Evolutionary conservation across 2,329 filamentous ascomycete genomes (phyloP), one percentile per base, ranked within the genome.

Genomic region (Colletotrichum ledebouriae): DNA sequence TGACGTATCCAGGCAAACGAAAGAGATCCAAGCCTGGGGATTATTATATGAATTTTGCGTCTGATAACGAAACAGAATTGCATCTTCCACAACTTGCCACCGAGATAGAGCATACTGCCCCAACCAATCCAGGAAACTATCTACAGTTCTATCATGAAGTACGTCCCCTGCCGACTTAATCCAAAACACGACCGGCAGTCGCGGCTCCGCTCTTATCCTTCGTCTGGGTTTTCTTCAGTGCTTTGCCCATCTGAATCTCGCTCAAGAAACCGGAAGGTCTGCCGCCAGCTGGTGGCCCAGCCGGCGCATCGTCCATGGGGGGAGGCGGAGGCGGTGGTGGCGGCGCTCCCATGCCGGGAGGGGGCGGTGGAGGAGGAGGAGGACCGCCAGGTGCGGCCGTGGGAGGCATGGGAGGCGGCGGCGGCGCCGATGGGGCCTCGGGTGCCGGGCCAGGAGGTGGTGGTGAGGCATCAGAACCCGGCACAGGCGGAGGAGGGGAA

Each of bases 151-250:
- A 42, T 10, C 17, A 29, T 29, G 6, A 29, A 29, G 29, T 22
- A 37, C 15, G 22, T 2, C 33, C 34, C 6, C 13, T 39, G 49
- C 37, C 49, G 34, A 39, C 34, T 77, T 81, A 88, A 70, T 82
- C 83, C 78, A 89, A 78, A 67, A 98, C 94, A 69, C 89, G 88
- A n/a, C 95, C 95, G 22, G 93, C 92, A 66, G 90, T 84, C 59
- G 89, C 79, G 59, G 93, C 87, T 55, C 74, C 80, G 79, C 94
- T 98, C 78, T 90, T 90, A 79, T 99, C 96, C 79, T 93, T 94
- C 1, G 96, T 98, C 78, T 91, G 84, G 25, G 94, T 94, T 85
- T 98, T 98, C 84, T 87, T 94, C 76, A 99, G 82, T 3, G 89
- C 80, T 79, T 80, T 94, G 49, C 96, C 95, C 70, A 89, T 82